Percentiles rank a stretch among this genome's conserved stretches.
Evolutionary conservation across 305 asterid genomes (phyloP).

Genomic region (Rubia peregrina): DNA sequence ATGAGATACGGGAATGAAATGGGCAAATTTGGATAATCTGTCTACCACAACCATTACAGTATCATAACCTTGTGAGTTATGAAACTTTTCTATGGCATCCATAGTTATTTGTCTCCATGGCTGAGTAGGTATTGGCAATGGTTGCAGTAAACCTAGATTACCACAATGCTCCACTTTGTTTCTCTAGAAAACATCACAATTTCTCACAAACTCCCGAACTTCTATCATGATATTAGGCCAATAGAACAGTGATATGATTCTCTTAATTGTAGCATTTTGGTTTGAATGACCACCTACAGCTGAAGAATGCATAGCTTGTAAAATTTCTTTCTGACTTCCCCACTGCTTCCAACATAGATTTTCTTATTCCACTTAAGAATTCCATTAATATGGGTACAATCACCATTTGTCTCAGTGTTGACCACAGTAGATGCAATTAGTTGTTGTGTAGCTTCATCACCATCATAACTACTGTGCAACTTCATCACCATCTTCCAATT

Average conservation of each 20-base stretch:
- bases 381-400: not conserved
- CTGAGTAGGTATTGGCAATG: not conserved
- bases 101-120: not conserved
- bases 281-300: not conserved
- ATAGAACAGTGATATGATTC: not conserved
- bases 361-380: too few relatives aligned
- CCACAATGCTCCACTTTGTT: not conserved
- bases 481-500: too few relatives aligned
- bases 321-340: not conserved
- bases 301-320: not conserved
- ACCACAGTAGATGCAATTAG: too few relatives aligned
- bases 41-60: not conserved
- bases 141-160: not conserved
- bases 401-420: too few relatives aligned
- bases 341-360: not conserved
- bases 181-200: not conserved
- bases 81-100: not conserved
- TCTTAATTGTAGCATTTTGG: not conserved
- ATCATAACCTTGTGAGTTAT: not conserved
- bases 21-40: not conserved
- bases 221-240: not conserved
- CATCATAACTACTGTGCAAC: too few relatives aligned
- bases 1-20: not conserved
- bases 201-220: not conserved
- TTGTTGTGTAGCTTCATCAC: too few relatives aligned